Base-by-base conservation (phyloP, 768 basidiomycete species). In the Psilocybe tampanensis region DNA sequence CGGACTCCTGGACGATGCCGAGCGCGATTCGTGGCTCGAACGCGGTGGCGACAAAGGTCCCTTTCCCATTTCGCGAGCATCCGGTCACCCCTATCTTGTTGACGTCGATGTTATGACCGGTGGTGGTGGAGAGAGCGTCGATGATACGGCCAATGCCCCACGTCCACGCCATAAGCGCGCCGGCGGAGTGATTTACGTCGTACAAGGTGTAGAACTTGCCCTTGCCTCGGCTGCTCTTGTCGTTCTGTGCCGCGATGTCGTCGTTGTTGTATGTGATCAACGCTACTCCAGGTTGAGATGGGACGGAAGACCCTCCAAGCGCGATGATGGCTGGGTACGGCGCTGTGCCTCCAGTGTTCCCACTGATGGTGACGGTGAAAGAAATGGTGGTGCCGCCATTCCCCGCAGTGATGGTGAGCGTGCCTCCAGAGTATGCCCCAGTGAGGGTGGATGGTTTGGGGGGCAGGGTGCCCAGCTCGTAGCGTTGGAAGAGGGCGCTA, bases 1-100 rank as follows among this genome's bases (percentile, higher is more conserved):
- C 85, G 12, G 83, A 85, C 68, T 86, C 84, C 66, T 86, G 85
- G 5, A 83, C 81, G 59, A 86, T 80, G 6, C 83, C 85, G 58
- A 86, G 73, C 8, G 80, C 80, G 59, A 86, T 80, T 57, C 84
- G 83, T 2, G 73, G 66, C 58, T 86, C 83, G 64, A 85, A 83
- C 23, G 83, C 85, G 23, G 84, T 84, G 26, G 78, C 83, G 48
- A 84, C 76, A 41, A 84, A 72, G 1, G 85, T 83, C 51, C 84
- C 85, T 69, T 86, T 86, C 58, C 85, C 85, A 60, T 85, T 76
- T 43, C 84, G 75, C 23, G 83, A 85, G 67, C 85, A 86, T 8
- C 85, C 84, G 4, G 83, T 82, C 42, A 85, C 82, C 23, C 73
- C 85, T 55, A 85, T 74, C 61, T 75, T 75, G 33, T 67, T 67